A percentile compares a stretch with the other conserved stretches of the same genome.
phyloP scores from a whole-genome alignment of 1,284 basidiomycete species.

The Moniliophthora roreri region DNA sequence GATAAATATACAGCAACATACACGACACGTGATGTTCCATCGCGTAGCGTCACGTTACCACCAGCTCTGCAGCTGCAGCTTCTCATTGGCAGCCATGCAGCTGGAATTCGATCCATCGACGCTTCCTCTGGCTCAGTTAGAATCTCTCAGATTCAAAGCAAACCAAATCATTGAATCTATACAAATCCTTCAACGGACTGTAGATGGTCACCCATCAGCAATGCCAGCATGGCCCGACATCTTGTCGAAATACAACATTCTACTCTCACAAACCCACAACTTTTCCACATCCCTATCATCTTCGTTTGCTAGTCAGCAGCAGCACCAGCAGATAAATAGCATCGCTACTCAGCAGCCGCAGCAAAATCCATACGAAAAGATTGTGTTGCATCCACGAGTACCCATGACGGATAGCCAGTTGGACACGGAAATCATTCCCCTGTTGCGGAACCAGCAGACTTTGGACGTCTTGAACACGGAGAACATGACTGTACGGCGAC shows the following conservation, averaged over 20 bases:
- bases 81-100: slow-evolving; percentile 3
- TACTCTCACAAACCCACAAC: slow-evolving; percentile 76
- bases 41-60: no score
- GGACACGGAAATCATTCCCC: slow-evolving; percentile 68
- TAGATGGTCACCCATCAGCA: slow-evolving; percentile 52
- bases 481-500: slow-evolving; percentile 64
- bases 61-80: no score
- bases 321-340: not conserved
- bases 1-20: no score
- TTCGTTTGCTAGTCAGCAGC: not conserved
- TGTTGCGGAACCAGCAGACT: slow-evolving; percentile 75
- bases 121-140: slow-evolving; percentile 55
- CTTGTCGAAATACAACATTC: slow-evolving; percentile 77
- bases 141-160: slow-evolving; percentile 72
- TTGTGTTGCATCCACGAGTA: slow-evolving; percentile 62
- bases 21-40: no score
- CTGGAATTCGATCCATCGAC: slow-evolving; percentile 23
- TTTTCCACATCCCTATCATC: slow-evolving; percentile 55
- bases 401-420: slow-evolving; percentile 62
- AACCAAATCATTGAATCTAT: slow-evolving; percentile 78
- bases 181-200: slow-evolving; percentile 55
- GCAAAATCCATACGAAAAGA: slow-evolving; percentile 54
- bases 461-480: slow-evolving; percentile 68
- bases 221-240: slow-evolving; percentile 83
- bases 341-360: slow-evolving; percentile 13